phyloP scores from a whole-genome alignment of 1,284 basidiomycete species.

The Hortiboletus rubellus region DNA sequence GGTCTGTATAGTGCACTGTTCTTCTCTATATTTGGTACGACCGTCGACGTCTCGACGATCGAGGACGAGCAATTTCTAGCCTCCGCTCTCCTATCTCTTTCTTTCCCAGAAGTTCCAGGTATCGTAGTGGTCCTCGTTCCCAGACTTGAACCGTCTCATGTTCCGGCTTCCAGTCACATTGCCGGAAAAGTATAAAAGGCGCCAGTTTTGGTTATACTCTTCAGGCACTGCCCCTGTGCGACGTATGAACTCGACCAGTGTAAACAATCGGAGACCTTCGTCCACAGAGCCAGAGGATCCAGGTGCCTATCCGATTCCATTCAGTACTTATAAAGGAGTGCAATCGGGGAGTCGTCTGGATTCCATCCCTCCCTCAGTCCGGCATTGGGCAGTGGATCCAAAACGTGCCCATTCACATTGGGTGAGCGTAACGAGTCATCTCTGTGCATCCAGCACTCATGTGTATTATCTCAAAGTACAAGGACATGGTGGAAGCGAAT shows the following conservation, averaged over 20 bases:
- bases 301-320: conserved; percentile 22
- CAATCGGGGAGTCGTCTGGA: conserved; percentile 23
- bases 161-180: not conserved
- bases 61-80: too few relatives aligned
- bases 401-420: not conserved
- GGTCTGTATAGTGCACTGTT: too few relatives aligned
- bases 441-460: not conserved
- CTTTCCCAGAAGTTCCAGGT: too few relatives aligned
- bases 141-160: too few relatives aligned
- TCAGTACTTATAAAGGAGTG: not conserved
- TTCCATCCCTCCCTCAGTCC: not conserved
- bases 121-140: too few relatives aligned
- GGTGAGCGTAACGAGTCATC: conserved; percentile 13
- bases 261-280: not conserved
- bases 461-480: conserved; percentile 8
- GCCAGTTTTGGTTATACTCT: not conserved
- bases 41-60: too few relatives aligned
- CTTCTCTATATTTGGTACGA: too few relatives aligned
- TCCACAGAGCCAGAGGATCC: conserved; percentile 11
- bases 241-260: not conserved
- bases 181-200: conserved; percentile 2
- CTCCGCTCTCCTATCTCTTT: too few relatives aligned
- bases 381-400: conserved; percentile 18
- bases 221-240: not conserved
- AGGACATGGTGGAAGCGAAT: conserved; percentile 6